These are phyloP conservation scores for Rugonectria rugulosa DNA, from an alignment of 2,329 filamentous ascomycete genomes.

Conservation along the genomic window DNA sequence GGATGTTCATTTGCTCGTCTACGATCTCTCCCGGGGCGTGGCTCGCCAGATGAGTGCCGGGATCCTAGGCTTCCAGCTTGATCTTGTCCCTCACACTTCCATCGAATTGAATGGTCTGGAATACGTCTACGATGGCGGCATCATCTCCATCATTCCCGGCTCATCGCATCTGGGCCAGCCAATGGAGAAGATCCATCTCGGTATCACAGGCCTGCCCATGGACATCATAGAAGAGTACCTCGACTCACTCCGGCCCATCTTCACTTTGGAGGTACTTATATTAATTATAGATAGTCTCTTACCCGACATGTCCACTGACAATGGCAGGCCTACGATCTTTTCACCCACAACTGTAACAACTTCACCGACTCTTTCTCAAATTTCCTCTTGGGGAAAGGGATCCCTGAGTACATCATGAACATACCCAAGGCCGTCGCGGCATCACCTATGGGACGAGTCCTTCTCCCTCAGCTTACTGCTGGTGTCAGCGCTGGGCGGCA, in stretches of 20 bases:
- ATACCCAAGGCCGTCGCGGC: slow-evolving; percentile 86
- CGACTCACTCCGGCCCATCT: slow-evolving; percentile 81
- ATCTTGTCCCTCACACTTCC: slow-evolving; percentile 95
- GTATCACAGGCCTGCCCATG: slow-evolving; percentile 78
- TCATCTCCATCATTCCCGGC: slow-evolving; percentile 82
- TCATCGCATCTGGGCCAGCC: slow-evolving; percentile 87
- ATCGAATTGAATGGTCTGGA: slow-evolving; percentile 86
- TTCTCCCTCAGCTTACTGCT: slow-evolving; percentile 73
- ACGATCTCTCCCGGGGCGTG: slow-evolving; percentile 75
- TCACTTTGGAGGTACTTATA: slow-evolving; percentile 72
- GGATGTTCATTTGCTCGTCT: slow-evolving; percentile 80
- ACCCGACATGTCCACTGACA: slow-evolving; percentile 4
- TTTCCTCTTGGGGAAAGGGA: slow-evolving; percentile 87
- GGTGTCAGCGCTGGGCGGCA: slow-evolving; percentile 58
- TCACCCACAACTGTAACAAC: slow-evolving; percentile 95
- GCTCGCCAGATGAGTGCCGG: slow-evolving; percentile 63
- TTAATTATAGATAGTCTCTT: background rate
- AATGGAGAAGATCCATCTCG: slow-evolving; percentile 77
- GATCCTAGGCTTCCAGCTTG: slow-evolving; percentile 69
- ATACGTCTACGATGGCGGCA: slow-evolving; percentile 88
- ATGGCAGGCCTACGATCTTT: slow-evolving; percentile 93
- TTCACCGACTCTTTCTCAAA: slow-evolving; percentile 93
- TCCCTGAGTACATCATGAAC: slow-evolving; percentile 84
- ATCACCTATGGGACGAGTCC: slow-evolving; percentile 87
- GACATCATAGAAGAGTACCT: slow-evolving; percentile 89